Conservation (phyloP, 2,329 filamentous ascomycete genomes). For the Ophiocordyceps sinensis region DNA sequence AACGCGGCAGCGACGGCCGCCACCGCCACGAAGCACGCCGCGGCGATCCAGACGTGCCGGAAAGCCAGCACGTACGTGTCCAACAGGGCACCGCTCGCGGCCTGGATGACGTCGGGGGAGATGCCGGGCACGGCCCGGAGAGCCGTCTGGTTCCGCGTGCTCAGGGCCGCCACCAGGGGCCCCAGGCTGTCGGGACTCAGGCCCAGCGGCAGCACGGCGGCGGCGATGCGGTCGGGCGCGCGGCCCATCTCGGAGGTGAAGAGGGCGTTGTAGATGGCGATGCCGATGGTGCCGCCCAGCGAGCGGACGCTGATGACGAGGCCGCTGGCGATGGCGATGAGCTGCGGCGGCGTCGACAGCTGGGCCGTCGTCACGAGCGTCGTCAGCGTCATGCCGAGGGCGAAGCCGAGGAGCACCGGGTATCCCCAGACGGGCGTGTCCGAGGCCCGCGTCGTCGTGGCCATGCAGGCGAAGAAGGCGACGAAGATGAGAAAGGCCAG, state of each 20-base stretch:
- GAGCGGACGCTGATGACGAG: conserved; percentile 22
- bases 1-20: conserved; percentile 8
- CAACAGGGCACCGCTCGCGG: conserved; percentile 10
- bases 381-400: conserved; percentile 18
- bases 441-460: conserved; percentile 12
- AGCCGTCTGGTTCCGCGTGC: conserved; percentile 9
- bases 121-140: conserved; percentile 9
- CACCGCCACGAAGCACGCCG: conserved; percentile 13
- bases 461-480: conserved; percentile 20
- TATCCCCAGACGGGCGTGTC: conserved; percentile 17
- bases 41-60: conserved; percentile 17
- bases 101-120: conserved; percentile 13
- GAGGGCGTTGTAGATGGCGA: conserved; percentile 21
- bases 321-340: conserved; percentile 22
- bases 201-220: conserved; percentile 14
- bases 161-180: conserved; percentile 13
- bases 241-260: conserved; percentile 13
- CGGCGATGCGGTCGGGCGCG: conserved; percentile 16
- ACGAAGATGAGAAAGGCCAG: conserved; percentile 12
- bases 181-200: conserved; percentile 9
- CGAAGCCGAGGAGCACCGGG: conserved; percentile 19
- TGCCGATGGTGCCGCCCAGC: conserved; percentile 7
- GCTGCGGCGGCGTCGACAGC: conserved; percentile 15
- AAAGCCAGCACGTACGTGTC: conserved; percentile 16
- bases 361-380: conserved; percentile 22